Conservation (phyloP, 257 asterid species). For the Nicotiana benthamiana region DNA sequence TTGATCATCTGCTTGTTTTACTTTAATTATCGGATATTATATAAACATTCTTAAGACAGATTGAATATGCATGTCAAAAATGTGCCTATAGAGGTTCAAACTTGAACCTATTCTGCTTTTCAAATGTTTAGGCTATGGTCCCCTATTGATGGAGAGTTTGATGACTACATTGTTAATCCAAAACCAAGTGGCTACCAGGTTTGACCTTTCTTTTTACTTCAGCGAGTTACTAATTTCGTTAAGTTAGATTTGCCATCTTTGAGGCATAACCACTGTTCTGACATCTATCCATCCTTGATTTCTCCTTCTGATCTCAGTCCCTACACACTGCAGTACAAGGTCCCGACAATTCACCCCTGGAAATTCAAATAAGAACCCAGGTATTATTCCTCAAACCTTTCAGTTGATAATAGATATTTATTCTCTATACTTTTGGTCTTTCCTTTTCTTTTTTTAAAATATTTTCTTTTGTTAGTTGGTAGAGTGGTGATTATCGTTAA, state of each 20-base stretch:
- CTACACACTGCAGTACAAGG: constrained; percentile 95
- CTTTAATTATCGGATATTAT: background rate
- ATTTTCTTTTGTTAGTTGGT: background rate
- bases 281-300: constrained; percentile 21
- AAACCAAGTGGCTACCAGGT: constrained; percentile 99
- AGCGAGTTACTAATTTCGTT: background rate
- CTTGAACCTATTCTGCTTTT: constrained; percentile 7
- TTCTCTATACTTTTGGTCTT: background rate
- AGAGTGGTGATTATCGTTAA: background rate
- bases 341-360: constrained; percentile 81
- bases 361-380: constrained; percentile 96
- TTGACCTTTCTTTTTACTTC: background rate
- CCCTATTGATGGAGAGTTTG: constrained; percentile 91
- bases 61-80: background rate
- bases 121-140: constrained; percentile 65
- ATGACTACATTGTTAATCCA: constrained; percentile 90
- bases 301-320: constrained; percentile 46
- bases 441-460: background rate
- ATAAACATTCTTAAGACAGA: background rate
- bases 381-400: constrained; percentile 23
- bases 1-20: background rate
- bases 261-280: constrained; percentile 12
- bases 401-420: background rate
- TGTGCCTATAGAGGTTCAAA: constrained; percentile 9
- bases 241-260: background rate